Base-by-base conservation (phyloP, 192 early-diverging fungal species). In the Globomyces pollinis-pini region DNA sequence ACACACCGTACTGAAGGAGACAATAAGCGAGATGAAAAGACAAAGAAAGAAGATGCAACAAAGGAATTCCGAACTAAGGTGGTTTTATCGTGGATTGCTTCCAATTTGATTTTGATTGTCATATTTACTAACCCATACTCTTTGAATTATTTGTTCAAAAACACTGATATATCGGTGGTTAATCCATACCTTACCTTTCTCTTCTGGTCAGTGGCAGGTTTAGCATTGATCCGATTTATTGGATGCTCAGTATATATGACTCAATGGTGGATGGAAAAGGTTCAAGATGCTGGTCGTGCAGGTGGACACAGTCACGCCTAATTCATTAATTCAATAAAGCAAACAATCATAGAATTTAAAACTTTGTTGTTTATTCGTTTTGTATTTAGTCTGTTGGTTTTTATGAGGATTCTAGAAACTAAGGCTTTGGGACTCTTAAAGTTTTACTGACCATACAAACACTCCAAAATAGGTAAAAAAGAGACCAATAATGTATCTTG, bases 1-100 rank as follows among this genome's bases (percentile, higher is more conserved):
- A 59, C 61, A 9, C 39, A 60, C 20, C 55, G 4, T 35, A 68
- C 75, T 12, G 86, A 85, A 61, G 77, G 76, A 42, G 81, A 87
- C 16, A 20, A 57, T 42, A 62, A 54, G 34, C 57, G 38, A 42
- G 63, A 73, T 38, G 39, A 34, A 4, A 53, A 63, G 38, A 70
- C 70, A 26, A 38, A 54, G 33, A 61, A 72, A 20, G 78, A 80
- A 20, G 79, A 81, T 57, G 59, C 50, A 20, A 77, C 69, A 65
- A 76, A 73, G 57, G 49, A 65, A 49, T 81, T 79, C 75, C 63
- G 79, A 15, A 81, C 79, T 13, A 56, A 65, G 2, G 56, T 67
- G 13, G 67, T 81, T 16, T 44, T 81, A 35, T 43, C 61, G 11
- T 81, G 79, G 79, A 45, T 77, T 5, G 15, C 67, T 21, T 54